Base-by-base conservation (phyloP, 345 rosid species). In the Lumnitzera racemosa region DNA sequence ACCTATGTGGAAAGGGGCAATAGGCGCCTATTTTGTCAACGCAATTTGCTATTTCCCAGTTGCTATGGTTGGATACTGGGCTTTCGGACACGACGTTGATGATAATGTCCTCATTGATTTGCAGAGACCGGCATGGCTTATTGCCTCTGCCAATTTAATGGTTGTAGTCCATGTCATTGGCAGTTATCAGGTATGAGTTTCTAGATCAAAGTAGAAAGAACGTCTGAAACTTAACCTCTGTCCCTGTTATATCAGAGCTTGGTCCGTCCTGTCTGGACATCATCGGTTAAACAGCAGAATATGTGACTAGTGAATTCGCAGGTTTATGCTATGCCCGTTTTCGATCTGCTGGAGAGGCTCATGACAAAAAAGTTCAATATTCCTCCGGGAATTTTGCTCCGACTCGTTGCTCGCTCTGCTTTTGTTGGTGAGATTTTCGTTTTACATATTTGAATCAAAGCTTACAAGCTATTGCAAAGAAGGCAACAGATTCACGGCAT, bases 311-410 rank as follows among this genome's bases (percentile, higher is more conserved):
- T 16, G 51, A 13, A 20, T 47, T 27, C 72, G 15, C 46, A 86
- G 90, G 99, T 94, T 56, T 90, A 67, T 67, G 97, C 99, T 13
- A 90, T 94, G 96, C 99, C 99, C 2, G 96, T 90, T 49, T 94
- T 94, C 61, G 86, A 69, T 66, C 51, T 87, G 74, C 72, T 91
- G 70, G 96, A 91, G 77, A 70, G 80, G 55, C 55, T 75, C 63
- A 75, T 84, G 88, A 50, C 70, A 12, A 86, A 76, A 31, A 82
- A 54, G 61, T 31, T 84, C 20, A 72, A 80, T 55, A 79, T 88
- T 58, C 84, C 85, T 12, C 79, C 79, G 4, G 96, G 96, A 46
- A 15, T 75, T 55, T 69, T 48, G 41, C 80, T 94, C 9, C 76
- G 96, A 64, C 74, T 88, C 58, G 13, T 90, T 31, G 59, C 83